A percentile compares a stretch with the other conserved stretches of the same genome.
phyloP scores from a whole-genome alignment of 176 grass and related monocot species.

The Urochloa ruziziensis region DNA sequence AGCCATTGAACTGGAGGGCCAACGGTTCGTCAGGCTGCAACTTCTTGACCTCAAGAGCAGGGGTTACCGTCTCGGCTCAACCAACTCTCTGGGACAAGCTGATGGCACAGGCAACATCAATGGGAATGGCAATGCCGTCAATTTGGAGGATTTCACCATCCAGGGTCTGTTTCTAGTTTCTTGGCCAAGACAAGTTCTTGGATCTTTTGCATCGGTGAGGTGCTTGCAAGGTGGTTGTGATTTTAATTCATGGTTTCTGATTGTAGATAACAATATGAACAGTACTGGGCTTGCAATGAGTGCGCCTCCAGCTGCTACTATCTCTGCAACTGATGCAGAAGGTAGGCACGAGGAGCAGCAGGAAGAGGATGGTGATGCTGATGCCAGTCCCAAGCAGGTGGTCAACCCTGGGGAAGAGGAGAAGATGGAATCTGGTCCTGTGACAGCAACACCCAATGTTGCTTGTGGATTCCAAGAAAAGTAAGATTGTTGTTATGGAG shows the following conservation, averaged over 20 bases:
- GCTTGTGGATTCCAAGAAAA: slow-evolving; percentile 62
- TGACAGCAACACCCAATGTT: slow-evolving; percentile 34
- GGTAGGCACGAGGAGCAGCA: slow-evolving; percentile 24
- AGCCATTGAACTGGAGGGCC: slow-evolving; percentile 46
- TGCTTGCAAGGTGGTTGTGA: too few relatives aligned
- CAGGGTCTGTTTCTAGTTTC: slow-evolving; percentile 54
- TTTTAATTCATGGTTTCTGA: slow-evolving; percentile 16
- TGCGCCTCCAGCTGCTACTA: not conserved
- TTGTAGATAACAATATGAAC: slow-evolving; percentile 53
- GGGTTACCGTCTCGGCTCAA: slow-evolving; percentile 2
- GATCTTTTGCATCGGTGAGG: not conserved
- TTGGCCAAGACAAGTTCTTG: not conserved
- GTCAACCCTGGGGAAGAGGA: slow-evolving; percentile 51
- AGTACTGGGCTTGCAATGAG: slow-evolving; percentile 2
- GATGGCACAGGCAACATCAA: slow-evolving; percentile 36
- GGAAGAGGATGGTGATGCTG: not conserved
- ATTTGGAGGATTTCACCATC: slow-evolving; percentile 30
- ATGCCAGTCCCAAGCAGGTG: slow-evolving; percentile 30
- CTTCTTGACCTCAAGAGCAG: slow-evolving; percentile 38
- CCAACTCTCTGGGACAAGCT: not conserved
- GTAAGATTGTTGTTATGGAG: slow-evolving; percentile 40
- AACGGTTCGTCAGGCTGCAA: slow-evolving; percentile 29
- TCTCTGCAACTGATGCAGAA: slow-evolving; percentile 14
- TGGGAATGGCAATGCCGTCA: not conserved
- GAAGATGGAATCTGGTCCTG: slow-evolving; percentile 47